Evolutionary conservation across 2,329 filamentous ascomycete genomes (phyloP), one percentile per base, ranked within the genome.

Genomic region (Davidsoniella australis): DNA sequence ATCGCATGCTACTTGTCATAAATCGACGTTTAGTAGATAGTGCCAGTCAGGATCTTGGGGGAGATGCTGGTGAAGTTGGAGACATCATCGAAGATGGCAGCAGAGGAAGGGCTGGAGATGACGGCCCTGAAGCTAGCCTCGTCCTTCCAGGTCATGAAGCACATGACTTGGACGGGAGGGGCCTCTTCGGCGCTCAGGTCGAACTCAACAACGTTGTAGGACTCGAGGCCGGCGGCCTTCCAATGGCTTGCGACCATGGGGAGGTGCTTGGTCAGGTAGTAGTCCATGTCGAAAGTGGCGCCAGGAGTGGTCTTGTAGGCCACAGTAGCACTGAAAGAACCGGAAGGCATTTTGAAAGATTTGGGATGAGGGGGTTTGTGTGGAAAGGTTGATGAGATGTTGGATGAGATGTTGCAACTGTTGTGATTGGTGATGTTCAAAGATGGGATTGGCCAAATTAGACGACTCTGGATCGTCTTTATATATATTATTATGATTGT

Each of bases 181-280:
- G 50, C 47, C 4, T 45, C 20, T 3, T 57, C 47, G 3, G 54
- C 56, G 24, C 47, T 43, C 8, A 41, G 26, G 54, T 57, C 57
- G 49, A 57, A 61, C 2, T 61, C 49, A 18, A 57, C 56, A 39
- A 64, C 57, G 45, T 57, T 57, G 62, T 61, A 65, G 50, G 54
- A 55, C 57, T 61, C 61, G 3, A 72, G 58, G 39, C 70, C 70
- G 45, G 60, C 55, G 1, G 57, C 52, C 1, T 48, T 53, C 68
- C 68, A 72, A 23, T 55, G 53, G 44, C 63, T 59, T 24, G 57
- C 52, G 14, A 66, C 65, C 2, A 72, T 58, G 1, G 65, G 63
- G 64, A 73, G 68, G 61, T 73, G 69, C 17, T 54, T 63, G 2
- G 56, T 49, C 37, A 70, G 56, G 57, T 71, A 73, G 63, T 72